These are phyloP conservation scores for Blastocystis sp. DNA, from an alignment of 352 stramenopile species.

Conservation along the genomic window DNA sequence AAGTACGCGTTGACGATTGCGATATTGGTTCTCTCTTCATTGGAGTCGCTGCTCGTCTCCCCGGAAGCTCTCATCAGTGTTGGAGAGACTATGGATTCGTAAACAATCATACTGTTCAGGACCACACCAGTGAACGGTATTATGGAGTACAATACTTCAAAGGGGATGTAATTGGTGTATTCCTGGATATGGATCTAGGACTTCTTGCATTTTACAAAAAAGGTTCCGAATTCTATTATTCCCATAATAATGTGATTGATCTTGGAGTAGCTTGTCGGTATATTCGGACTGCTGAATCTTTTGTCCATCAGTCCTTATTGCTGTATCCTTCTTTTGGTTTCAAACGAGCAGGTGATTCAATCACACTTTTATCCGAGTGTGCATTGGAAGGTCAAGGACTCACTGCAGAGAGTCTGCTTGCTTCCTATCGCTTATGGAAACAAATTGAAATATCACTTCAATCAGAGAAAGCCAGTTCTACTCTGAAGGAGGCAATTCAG, in stretches of 20 bases:
- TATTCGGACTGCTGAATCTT: not conserved
- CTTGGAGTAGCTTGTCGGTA: slow-evolving; percentile 16
- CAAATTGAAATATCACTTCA: not conserved
- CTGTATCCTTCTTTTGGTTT: slow-evolving; percentile 59
- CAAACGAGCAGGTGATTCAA: slow-evolving; percentile 20
- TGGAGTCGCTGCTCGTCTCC: slow-evolving; percentile 23
- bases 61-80: slow-evolving; percentile 52
- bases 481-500: not conserved
- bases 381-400: not conserved
- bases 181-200: slow-evolving; percentile 64
- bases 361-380: not conserved
- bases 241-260: slow-evolving; percentile 12
- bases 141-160: slow-evolving; percentile 49
- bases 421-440: not conserved
- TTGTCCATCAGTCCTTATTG: not conserved
- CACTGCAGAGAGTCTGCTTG: not conserved
- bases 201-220: slow-evolving; percentile 46
- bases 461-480: too few relatives aligned
- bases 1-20: slow-evolving; percentile 35
- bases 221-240: slow-evolving; percentile 60
- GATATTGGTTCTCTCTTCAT: slow-evolving; percentile 59
- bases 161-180: slow-evolving; percentile 58
- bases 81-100: slow-evolving; percentile 66
- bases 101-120: slow-evolving; percentile 61
- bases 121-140: slow-evolving; percentile 45